Evolutionary conservation across 2,329 filamentous ascomycete genomes (phyloP).

Genomic region (Venturia pyrina): DNA sequence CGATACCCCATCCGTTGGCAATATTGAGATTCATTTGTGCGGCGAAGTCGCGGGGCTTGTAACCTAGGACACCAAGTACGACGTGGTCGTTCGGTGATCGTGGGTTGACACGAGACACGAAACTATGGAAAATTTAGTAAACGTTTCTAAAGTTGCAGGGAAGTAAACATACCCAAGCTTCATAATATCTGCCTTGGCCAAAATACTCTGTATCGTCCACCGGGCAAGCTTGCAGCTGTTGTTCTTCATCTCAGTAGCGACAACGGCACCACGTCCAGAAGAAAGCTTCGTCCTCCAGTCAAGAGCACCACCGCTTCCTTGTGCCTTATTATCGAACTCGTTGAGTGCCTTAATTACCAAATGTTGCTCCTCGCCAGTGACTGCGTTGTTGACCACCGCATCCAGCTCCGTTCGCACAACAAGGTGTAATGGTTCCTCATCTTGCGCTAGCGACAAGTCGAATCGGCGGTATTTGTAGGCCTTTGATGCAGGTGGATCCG

Average conservation of each 20-base stretch:
- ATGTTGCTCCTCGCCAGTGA: conserved; percentile 83
- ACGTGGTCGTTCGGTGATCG: conserved; percentile 90
- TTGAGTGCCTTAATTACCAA: conserved; percentile 93
- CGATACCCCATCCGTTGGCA: conserved; percentile 97
- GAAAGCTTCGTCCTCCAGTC: conserved; percentile 96
- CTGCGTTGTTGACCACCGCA: conserved; percentile 89
- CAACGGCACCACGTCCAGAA: conserved; percentile 88
- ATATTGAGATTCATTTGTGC: conserved; percentile 96
- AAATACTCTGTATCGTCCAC: conserved; percentile 95
- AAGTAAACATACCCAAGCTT: conserved; percentile 70
- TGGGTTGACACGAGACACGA: conserved; percentile 89
- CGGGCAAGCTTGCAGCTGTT: conserved; percentile 97
- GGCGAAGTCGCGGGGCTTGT: conserved; percentile 96
- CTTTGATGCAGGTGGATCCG: conserved; percentile 88
- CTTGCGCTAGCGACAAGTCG: conserved; percentile 81
- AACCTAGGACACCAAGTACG: conserved; percentile 88
- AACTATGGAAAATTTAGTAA: conserved; percentile 45
- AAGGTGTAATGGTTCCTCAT: conserved; percentile 87
- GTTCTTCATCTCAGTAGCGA: conserved; percentile 99
- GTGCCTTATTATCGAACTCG: conserved; percentile 97
- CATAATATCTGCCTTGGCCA: conserved; percentile 96
- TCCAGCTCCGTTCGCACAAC: conserved; percentile 93
- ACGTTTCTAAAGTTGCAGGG: conserved; percentile 13
- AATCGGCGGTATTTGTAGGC: conserved; percentile 98
- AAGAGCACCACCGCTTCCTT: conserved; percentile 85